These are phyloP conservation scores for Chrysoporthe puriensis DNA, from an alignment of 2,329 filamentous ascomycete genomes.

Conservation along the genomic window DNA sequence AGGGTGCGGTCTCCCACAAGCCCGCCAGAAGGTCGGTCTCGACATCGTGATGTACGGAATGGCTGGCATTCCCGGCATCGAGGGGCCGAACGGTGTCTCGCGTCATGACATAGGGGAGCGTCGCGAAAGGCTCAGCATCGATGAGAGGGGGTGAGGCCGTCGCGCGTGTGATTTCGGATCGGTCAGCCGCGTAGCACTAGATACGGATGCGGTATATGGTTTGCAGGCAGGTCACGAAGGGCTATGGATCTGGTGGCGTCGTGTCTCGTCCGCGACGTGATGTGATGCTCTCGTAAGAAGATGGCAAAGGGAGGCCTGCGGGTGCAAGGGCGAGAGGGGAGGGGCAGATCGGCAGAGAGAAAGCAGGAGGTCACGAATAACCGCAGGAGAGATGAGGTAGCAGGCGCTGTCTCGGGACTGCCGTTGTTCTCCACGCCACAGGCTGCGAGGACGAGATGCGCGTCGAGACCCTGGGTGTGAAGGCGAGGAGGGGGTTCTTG, in stretches of 20 bases:
- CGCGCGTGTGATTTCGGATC: background rate
- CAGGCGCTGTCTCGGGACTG: background rate
- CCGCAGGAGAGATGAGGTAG: background rate
- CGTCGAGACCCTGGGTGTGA: background rate
- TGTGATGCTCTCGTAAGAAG: background rate
- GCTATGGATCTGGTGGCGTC: background rate
- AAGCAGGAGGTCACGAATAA: background rate
- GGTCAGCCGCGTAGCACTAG: background rate
- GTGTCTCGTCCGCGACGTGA: background rate
- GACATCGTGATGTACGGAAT: slow-evolving; percentile 34
- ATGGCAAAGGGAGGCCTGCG: background rate
- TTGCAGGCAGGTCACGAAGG: background rate
- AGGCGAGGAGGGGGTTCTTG: background rate
- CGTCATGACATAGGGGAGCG: slow-evolving; percentile 50
- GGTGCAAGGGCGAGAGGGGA: background rate
- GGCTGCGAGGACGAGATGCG: background rate
- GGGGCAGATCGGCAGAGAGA: background rate
- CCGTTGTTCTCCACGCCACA: background rate
- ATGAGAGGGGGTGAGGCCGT: slow-evolving; percentile 2
- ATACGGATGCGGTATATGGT: background rate
- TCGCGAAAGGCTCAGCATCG: slow-evolving; percentile 8
- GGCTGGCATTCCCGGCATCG: slow-evolving; percentile 36
- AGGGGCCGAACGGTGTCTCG: slow-evolving; percentile 46
- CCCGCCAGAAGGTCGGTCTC: slow-evolving; percentile 57
- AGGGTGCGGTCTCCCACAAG: slow-evolving; percentile 65